Conservation (phyloP, 441 rosid species). For the Erodium moschatum region DNA sequence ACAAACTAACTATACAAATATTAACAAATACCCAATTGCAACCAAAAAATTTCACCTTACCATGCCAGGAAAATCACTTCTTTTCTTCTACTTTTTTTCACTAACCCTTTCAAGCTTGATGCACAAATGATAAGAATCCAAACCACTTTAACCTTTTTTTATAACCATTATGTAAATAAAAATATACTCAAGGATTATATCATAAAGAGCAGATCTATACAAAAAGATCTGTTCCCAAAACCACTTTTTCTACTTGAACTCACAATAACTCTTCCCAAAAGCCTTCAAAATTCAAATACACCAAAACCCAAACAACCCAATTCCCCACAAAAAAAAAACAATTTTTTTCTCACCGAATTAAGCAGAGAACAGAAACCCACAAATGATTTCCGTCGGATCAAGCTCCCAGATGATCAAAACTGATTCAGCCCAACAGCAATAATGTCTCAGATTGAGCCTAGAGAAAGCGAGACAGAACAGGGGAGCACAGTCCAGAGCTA, state of each 20-base stretch:
- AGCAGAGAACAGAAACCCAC: neutral
- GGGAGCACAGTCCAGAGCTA: too few relatives aligned
- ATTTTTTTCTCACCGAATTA: neutral
- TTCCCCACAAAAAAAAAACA: neutral
- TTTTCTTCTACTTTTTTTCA: neutral
- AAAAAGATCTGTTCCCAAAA: neutral
- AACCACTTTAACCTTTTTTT: conserved; percentile 10
- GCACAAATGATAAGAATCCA: conserved; percentile 20
- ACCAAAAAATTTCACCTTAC: too few relatives aligned
- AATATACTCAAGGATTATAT: conserved; percentile 15
- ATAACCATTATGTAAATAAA: too few relatives aligned
- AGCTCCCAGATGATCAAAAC: conserved; percentile 5
- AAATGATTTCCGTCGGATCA: neutral
- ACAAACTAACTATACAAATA: too few relatives aligned
- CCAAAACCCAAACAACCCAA: neutral
- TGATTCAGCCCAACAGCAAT: too few relatives aligned
- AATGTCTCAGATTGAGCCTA: too few relatives aligned
- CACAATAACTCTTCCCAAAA: conserved; percentile 1
- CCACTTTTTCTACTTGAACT: neutral
- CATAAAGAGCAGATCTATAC: conserved; percentile 37
- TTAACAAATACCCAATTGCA: too few relatives aligned
- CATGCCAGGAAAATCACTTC: neutral
- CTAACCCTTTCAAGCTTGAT: conserved; percentile 20
- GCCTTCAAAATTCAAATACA: too few relatives aligned
- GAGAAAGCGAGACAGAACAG: too few relatives aligned